Evolutionary conservation across 2,329 filamentous ascomycete genomes (phyloP).

Genomic region (Trichoderma breve): DNA sequence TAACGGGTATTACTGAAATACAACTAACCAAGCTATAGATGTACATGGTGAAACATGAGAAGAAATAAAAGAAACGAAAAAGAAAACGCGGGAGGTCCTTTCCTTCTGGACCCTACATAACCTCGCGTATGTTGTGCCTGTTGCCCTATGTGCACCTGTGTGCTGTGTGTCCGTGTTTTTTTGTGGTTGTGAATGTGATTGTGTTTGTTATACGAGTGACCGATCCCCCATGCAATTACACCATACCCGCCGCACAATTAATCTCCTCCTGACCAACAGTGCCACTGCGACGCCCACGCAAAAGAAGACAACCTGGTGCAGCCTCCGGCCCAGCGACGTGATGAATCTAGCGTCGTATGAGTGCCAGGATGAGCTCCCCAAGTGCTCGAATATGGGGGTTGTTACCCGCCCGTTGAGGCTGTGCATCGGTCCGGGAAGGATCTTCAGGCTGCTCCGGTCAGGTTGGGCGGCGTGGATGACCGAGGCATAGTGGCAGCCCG

Average conservation of each 20-base stretch:
- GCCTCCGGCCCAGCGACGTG: slow-evolving; percentile 21
- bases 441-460: slow-evolving; percentile 34
- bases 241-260: slow-evolving; percentile 24
- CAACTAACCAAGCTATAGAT: neutral
- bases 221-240: slow-evolving; percentile 7
- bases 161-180: neutral
- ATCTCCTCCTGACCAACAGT: slow-evolving; percentile 23
- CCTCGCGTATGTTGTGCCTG: neutral
- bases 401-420: slow-evolving; percentile 40
- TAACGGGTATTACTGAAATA: neutral
- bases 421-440: slow-evolving; percentile 39
- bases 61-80: neutral
- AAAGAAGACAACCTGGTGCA: slow-evolving; percentile 24
- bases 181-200: neutral
- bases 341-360: slow-evolving; percentile 35
- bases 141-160: neutral
- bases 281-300: slow-evolving; percentile 25
- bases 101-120: neutral
- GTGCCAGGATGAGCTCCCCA: slow-evolving; percentile 44
- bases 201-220: neutral
- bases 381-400: slow-evolving; percentile 42
- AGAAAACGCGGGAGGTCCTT: neutral
- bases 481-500: slow-evolving; percentile 43
- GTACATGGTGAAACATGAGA: neutral
- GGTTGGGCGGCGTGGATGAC: slow-evolving; percentile 39